Conservation (phyloP, 208 protist species). For the Willaertia magna region DNA sequence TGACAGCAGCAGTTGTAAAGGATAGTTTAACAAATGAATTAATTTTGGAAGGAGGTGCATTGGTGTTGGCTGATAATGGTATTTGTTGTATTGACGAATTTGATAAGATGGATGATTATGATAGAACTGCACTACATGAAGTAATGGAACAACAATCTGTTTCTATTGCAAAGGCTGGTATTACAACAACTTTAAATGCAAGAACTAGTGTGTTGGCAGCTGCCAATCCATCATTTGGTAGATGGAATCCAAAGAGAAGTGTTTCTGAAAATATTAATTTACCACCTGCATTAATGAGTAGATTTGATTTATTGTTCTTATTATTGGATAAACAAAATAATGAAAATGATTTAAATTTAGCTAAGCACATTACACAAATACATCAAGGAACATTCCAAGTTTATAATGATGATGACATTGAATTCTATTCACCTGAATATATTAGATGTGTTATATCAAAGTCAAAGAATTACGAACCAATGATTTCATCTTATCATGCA, state of each 20-base stretch:
- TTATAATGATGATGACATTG: neutral
- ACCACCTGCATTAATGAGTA: conserved; percentile 88
- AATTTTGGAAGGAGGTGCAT: conserved; percentile 82
- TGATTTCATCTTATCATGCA: neutral
- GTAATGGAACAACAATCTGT: conserved; percentile 98
- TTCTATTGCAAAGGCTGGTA: conserved; percentile 98
- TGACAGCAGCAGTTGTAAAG: conserved; percentile 92
- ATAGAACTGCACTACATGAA: conserved; percentile 88
- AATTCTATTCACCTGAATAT: neutral
- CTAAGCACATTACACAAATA: conserved; percentile 76
- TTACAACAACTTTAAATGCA: conserved; percentile 97
- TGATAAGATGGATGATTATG: conserved; percentile 97
- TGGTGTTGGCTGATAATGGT: conserved; percentile 91
- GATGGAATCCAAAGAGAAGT: conserved; percentile 76
- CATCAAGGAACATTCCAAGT: conserved; percentile 59
- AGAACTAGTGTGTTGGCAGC: conserved; percentile 94
- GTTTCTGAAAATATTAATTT: conserved; percentile 95
- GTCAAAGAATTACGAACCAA: neutral
- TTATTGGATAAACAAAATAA: conserved; percentile 65
- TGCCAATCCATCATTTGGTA: conserved; percentile 91
- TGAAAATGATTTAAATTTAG: conserved; percentile 75
- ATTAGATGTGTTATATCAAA: neutral
- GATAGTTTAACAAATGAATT: conserved; percentile 87
- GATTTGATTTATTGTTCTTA: conserved; percentile 87
- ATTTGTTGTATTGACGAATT: conserved; percentile 99